Evolutionary conservation across 140 eudicot species (phyloP).

Genomic region (Stevia rebaudiana): DNA sequence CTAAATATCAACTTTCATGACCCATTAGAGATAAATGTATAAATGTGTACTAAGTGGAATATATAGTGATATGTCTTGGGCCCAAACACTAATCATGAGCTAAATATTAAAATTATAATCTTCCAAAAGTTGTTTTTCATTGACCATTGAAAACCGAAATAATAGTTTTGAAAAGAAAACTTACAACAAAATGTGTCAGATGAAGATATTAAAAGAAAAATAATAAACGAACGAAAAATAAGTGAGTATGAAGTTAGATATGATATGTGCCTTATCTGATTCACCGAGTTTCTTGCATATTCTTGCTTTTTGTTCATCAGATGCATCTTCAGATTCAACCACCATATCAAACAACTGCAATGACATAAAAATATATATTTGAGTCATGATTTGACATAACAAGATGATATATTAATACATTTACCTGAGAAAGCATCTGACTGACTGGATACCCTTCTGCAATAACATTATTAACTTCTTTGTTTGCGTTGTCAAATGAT

Average conservation of each 20-base stretch:
- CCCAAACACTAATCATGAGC: not conserved
- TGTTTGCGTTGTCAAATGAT: conserved; percentile 72
- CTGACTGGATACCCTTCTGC: conserved; percentile 97
- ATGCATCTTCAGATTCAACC: conserved; percentile 56
- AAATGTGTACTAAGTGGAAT: not conserved
- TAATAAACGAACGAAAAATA: not conserved
- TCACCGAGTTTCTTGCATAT: conserved; percentile 77
- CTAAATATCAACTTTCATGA: not conserved
- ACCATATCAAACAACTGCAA: conserved; percentile 76
- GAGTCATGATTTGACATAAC: not conserved
- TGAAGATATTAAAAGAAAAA: not conserved
- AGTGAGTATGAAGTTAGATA: not conserved
- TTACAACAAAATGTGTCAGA: not conserved
- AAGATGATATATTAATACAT: conserved; percentile 1
- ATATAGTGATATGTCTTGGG: not conserved
- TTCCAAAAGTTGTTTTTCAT: not conserved
- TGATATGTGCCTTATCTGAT: conserved; percentile 66
- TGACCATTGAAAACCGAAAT: not conserved
- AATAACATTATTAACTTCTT: conserved; percentile 68
- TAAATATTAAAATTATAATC: not conserved
- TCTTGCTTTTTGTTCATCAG: conserved; percentile 95
- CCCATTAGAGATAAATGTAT: not conserved
- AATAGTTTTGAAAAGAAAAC: not conserved
- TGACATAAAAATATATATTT: conserved; percentile 4
- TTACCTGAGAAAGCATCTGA: conserved; percentile 89